Conservation (phyloP, 192 early-diverging fungal genomes). For the Rhizophagus sp. region DNA sequence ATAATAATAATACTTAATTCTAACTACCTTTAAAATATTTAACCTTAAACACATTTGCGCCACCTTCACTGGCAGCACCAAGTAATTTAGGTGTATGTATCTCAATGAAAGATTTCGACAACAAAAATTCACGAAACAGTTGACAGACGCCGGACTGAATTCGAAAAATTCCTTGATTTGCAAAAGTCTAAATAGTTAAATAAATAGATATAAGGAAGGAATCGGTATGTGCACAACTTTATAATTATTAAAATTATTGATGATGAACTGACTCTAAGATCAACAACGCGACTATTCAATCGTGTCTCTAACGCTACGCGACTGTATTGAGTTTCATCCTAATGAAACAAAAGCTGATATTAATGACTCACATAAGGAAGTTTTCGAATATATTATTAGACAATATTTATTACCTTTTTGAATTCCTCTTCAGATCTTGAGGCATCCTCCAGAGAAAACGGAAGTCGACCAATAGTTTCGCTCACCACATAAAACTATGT, state of each 20-base stretch:
- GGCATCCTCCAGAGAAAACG: constrained; percentile 93
- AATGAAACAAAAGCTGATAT: constrained; percentile 13
- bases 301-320: constrained; percentile 89
- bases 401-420: constrained; percentile 51
- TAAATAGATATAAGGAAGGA: not conserved
- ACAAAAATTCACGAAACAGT: constrained; percentile 95
- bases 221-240: not conserved
- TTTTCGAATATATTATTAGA: not conserved
- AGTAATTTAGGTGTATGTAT: constrained; percentile 99
- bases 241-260: not conserved
- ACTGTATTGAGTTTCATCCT: constrained; percentile 62
- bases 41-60: constrained; percentile 97
- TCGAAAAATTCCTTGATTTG: constrained; percentile 97
- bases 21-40: constrained; percentile 95
- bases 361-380: not conserved
- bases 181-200: constrained; percentile 63
- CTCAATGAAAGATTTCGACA: constrained; percentile 81
- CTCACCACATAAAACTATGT: constrained; percentile 65
- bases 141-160: constrained; percentile 92
- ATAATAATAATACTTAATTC: constrained; percentile 31
- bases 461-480: constrained; percentile 73
- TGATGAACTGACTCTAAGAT: constrained; percentile 69
- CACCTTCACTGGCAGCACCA: constrained; percentile 91
- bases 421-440: constrained; percentile 79
- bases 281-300: constrained; percentile 92